phyloP scores from a whole-genome alignment of 495 filamentous ascomycete species.

The Talaromyces wortmannii region DNA sequence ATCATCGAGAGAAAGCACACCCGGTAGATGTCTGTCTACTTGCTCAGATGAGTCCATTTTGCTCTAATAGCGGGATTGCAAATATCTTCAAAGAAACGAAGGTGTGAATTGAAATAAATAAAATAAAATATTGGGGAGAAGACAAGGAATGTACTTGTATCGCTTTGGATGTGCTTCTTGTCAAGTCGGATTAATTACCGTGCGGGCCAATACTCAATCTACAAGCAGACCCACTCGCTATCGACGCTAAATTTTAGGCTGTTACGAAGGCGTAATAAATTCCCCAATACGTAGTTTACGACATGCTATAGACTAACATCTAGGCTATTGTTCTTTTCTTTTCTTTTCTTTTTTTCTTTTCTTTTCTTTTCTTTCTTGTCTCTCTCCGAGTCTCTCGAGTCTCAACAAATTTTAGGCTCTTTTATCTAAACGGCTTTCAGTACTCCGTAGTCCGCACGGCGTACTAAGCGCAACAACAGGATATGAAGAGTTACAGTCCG shows the following conservation, averaged over 20 bases:
- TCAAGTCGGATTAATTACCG: not conserved
- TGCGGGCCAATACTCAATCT: not conserved
- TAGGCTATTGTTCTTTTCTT: no score
- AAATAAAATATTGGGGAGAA: no score
- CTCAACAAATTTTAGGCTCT: no score
- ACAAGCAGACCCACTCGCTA: not conserved
- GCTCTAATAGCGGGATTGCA: no score
- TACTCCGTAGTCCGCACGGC: no score
- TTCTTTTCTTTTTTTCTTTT: not conserved
- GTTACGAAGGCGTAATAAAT: not conserved
- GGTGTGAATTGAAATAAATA: not conserved
- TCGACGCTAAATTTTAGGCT: not conserved
- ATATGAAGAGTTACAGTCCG: no score
- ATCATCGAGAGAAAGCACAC: not conserved
- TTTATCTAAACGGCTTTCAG: no score
- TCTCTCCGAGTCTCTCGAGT: not conserved
- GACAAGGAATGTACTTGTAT: no score
- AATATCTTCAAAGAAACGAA: not conserved
- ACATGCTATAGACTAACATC: no score
- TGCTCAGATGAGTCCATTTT: not conserved
- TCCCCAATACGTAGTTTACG: not conserved
- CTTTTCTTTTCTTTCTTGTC: not conserved
- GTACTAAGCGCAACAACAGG: no score
- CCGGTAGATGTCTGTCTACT: not conserved
- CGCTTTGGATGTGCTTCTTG: no score